These are phyloP conservation scores for Alectoria sarmentosa DNA, from an alignment of 495 filamentous ascomycete genomes.

Conservation along the genomic window DNA sequence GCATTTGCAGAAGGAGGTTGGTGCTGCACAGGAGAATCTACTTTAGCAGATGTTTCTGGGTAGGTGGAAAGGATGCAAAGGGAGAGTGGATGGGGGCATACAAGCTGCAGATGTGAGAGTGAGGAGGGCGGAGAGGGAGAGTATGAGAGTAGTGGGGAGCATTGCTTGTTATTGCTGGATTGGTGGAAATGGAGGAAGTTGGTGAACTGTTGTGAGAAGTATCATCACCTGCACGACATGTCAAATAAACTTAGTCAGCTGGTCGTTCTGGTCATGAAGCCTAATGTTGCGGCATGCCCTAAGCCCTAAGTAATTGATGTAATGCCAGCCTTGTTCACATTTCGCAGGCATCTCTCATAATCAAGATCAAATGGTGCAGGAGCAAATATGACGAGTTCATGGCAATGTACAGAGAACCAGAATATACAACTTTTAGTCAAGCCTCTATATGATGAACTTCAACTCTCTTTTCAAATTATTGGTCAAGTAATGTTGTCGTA, in stretches of 20 bases:
- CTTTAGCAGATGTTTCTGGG: not conserved
- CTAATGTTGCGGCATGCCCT: not conserved
- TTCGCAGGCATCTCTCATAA: too few relatives aligned
- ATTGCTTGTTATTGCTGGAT: not conserved
- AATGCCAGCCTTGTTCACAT: not conserved
- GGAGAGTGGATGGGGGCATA: not conserved
- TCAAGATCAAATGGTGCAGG: too few relatives aligned
- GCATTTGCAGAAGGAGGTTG: slow-evolving; percentile 96
- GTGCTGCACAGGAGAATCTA: slow-evolving; percentile 20
- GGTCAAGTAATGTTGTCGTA: not conserved
- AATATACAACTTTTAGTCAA: not conserved
- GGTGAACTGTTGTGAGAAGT: not conserved
- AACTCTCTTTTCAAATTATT: not conserved
- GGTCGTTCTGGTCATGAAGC: not conserved
- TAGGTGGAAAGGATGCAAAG: not conserved
- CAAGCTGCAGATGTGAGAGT: slow-evolving; percentile 19
- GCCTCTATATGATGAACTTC: not conserved
- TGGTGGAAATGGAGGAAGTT: not conserved
- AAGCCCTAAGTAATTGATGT: not conserved
- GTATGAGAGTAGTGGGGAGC: not conserved
- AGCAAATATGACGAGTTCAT: too few relatives aligned
- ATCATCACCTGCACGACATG: not conserved
- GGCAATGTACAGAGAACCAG: too few relatives aligned
- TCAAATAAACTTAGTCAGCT: not conserved
- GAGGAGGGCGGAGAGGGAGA: slow-evolving; percentile 14